Base-by-base conservation (phyloP, 305 asterid genomes). In the Fraxinus floribunda region DNA sequence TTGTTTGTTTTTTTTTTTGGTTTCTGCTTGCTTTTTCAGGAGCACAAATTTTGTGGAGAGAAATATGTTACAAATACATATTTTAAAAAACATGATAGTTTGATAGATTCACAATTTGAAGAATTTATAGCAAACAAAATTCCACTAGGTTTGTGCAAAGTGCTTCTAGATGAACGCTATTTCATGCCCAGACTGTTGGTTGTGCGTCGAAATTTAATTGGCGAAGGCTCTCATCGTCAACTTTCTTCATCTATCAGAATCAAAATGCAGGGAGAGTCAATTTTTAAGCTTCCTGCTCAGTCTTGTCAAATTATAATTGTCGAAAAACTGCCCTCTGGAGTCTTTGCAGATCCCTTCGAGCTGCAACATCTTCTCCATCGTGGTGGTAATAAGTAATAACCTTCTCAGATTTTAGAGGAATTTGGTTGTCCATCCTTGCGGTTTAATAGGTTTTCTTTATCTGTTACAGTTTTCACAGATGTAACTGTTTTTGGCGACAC, bases 181-280 rank as follows among this genome's bases (percentile, higher is more conserved):
- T 36, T 70, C 35, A 72, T 73, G 72, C 88, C 92, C 64, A 73
- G 62, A 73, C 64, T 82, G 41, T 78, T 84, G 36, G 29, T 57
- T 84, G 89, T 92, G 75, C 77, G 39, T 39, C 84, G 92, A 80
- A 80, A 79, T 66, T 52, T 95, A 64, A 85, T 88, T 44, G 99
- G 99, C 34, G 99, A 94, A 90, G 99, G 99, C 30, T 95, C 97
- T 64, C 99, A 95, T 78, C 96, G 98, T 70, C 90, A 80, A 71
- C 84, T 95, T 26, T 88, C 90, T 46, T 89, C 96, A 75, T 86
- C 88, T 18, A 79, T 95, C 57, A 80, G 84, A 85, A 83, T 94
- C 46, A 81, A 86, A 84, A 73, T 87, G 82, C 83, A 62, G 80
- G 81, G 41, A 3, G 86, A 86, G 55, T 81, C 87, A 34, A 73